Evolutionary conservation across 208 protist species (phyloP).

Genomic region (Wallacemonas rigidus): DNA sequence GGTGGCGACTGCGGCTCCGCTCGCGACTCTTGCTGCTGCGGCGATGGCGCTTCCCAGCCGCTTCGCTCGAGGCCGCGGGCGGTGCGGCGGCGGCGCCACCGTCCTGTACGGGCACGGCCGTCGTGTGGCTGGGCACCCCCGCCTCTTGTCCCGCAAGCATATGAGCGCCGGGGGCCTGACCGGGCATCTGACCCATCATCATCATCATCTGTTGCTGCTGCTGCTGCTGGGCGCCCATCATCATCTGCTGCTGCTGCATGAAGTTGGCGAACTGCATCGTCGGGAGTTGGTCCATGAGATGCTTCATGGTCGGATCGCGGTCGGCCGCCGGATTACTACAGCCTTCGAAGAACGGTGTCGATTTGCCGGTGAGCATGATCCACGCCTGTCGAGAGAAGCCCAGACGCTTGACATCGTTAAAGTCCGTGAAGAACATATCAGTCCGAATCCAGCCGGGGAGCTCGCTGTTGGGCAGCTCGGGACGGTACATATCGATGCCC

Average conservation of each 20-base stretch:
- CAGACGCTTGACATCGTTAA: constrained; percentile 63
- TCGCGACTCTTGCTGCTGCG: constrained; percentile 32
- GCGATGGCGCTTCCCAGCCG: not conserved
- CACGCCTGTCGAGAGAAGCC: constrained; percentile 78
- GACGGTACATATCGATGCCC: constrained; percentile 65
- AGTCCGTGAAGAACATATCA: constrained; percentile 91
- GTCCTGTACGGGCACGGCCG: constrained; percentile 10
- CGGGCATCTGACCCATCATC: constrained; percentile 23
- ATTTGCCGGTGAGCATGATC: constrained; percentile 67
- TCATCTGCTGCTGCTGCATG: constrained; percentile 29
- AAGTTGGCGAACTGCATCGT: constrained; percentile 46
- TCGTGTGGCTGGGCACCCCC: not conserved
- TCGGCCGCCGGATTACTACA: constrained; percentile 59
- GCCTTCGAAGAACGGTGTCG: constrained; percentile 42
- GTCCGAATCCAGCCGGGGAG: constrained; percentile 77
- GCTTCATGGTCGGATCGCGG: constrained; percentile 67
- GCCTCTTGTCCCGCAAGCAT: too few relatives aligned
- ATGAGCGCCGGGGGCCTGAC: not conserved
- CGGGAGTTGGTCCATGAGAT: constrained; percentile 45
- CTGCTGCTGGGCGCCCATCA: constrained; percentile 19
- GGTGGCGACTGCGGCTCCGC: constrained; percentile 27
- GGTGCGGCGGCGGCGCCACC: not conserved
- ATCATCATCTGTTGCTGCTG: constrained; percentile 17
- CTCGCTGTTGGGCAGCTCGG: constrained; percentile 62
- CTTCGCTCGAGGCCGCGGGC: constrained; percentile 11